Conservation (phyloP, 805 yeast species). For the Starmerella sp. region DNA sequence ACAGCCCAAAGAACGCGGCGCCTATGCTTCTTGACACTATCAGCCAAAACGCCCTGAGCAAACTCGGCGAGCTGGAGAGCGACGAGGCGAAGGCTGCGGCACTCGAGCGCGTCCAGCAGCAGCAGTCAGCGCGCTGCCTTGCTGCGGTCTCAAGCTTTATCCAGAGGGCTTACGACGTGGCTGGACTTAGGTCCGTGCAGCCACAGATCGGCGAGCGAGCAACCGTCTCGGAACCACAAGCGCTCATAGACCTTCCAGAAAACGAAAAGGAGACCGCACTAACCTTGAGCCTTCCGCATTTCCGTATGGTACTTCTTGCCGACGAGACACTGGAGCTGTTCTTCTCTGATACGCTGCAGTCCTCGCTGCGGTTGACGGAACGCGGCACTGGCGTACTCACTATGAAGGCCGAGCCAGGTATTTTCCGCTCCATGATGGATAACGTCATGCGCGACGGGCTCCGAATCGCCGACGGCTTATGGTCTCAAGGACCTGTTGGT, state of each 20-base stretch:
- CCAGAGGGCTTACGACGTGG: slow-evolving; percentile 65
- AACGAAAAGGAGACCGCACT: neutral
- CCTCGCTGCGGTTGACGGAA: slow-evolving; percentile 48
- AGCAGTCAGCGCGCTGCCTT: slow-evolving; percentile 45
- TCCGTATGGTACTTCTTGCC: slow-evolving; percentile 87
- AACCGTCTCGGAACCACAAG: slow-evolving; percentile 24
- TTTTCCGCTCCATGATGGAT: slow-evolving; percentile 74
- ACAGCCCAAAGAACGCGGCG: slow-evolving; percentile 54
- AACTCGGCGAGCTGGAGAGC: slow-evolving; percentile 25
- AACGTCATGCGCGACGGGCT: slow-evolving; percentile 86
- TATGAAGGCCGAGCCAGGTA: slow-evolving; percentile 41
- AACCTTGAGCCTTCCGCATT: slow-evolving; percentile 41
- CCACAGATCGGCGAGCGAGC: slow-evolving; percentile 14
- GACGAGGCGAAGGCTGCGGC: slow-evolving; percentile 32
- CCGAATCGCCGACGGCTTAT: slow-evolving; percentile 79
- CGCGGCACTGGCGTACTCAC: slow-evolving; percentile 37
- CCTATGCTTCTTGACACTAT: slow-evolving; percentile 42
- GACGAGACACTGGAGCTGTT: slow-evolving; percentile 86
- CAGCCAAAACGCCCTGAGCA: slow-evolving; percentile 39
- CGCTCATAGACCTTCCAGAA: slow-evolving; percentile 31
- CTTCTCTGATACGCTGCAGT: slow-evolving; percentile 56
- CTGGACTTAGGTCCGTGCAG: slow-evolving; percentile 15
- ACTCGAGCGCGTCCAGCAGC: slow-evolving; percentile 42
- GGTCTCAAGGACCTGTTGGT: slow-evolving; percentile 43
- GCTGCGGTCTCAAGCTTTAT: slow-evolving; percentile 80